These are phyloP conservation scores for Agrocybe pediades DNA, from an alignment of 768 basidiomycete genomes.

Conservation along the genomic window DNA sequence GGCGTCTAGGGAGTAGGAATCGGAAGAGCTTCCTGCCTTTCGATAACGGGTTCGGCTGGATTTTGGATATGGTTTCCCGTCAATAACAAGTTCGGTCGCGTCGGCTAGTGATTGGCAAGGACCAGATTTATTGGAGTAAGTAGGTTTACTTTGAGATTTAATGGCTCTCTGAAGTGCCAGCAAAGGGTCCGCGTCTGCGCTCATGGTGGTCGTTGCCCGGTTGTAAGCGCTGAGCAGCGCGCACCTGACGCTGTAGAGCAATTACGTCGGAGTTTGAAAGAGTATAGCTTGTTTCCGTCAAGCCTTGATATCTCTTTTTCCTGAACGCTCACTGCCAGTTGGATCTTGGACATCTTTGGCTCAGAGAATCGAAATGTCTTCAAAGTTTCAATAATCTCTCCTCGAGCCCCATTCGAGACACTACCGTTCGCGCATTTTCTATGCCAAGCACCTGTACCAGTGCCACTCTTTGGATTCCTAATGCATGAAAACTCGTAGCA, in stretches of 20 bases:
- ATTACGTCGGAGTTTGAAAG: no score
- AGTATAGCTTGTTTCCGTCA: no score
- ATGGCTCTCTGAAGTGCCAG: conserved; percentile 64
- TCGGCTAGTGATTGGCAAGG: conserved; percentile 48
- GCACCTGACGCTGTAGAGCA: background rate
- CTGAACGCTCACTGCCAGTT: no score
- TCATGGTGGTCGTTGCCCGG: conserved; percentile 24
- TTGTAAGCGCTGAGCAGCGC: conserved; percentile 1
- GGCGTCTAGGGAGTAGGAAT: conserved; percentile 80
- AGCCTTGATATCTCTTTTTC: no score
- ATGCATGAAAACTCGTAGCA: no score
- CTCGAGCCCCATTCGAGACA: no score
- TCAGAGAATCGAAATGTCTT: no score
- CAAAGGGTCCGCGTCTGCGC: conserved; percentile 48
- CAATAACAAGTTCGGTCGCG: conserved; percentile 70
- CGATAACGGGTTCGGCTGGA: conserved; percentile 76
- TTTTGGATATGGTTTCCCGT: conserved; percentile 63
- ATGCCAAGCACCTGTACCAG: no score
- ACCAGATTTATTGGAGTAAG: conserved; percentile 44
- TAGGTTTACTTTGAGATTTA: conserved; percentile 50
- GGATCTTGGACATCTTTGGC: no score
- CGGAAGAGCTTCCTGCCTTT: conserved; percentile 57
- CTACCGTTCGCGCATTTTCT: no score
- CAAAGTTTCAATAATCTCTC: no score
- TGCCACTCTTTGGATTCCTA: no score